Evolutionary conservation across 495 filamentous ascomycete species (phyloP).

Genomic region (Podospora tetraspora): DNA sequence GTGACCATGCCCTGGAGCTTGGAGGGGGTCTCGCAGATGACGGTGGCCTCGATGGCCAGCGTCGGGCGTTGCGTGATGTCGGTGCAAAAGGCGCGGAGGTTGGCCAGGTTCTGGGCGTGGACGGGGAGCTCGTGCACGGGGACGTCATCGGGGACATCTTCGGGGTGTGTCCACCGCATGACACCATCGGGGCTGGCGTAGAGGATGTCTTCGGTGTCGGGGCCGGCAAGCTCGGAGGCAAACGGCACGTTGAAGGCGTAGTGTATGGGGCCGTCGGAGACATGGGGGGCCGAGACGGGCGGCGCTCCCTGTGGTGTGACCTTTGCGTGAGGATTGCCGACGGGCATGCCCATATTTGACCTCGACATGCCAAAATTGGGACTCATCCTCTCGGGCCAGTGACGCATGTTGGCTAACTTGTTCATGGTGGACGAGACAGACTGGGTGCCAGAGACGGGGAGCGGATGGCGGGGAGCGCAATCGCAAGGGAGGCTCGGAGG

Average conservation of each 20-base stretch:
- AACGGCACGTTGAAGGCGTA: constrained; percentile 94
- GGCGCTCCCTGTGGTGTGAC: constrained; percentile 55
- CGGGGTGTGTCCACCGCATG: constrained; percentile 85
- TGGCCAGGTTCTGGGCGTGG: constrained; percentile 75
- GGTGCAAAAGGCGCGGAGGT: constrained; percentile 68
- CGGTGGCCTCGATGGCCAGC: constrained; percentile 69
- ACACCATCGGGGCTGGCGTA: constrained; percentile 79
- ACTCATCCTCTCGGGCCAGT: constrained; percentile 91
- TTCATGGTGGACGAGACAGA: constrained; percentile 58
- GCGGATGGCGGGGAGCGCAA: constrained; percentile 20
- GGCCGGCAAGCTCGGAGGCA: constrained; percentile 81
- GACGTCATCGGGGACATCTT: constrained; percentile 73
- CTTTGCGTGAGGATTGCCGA: constrained; percentile 61
- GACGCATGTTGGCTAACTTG: constrained; percentile 89
- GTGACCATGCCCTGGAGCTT: constrained; percentile 68
- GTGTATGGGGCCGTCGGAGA: constrained; percentile 61
- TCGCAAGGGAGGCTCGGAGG: neutral
- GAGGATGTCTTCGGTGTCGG: constrained; percentile 84
- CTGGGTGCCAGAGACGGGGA: constrained; percentile 19
- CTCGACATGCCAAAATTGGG: constrained; percentile 72
- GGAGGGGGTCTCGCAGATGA: constrained; percentile 79
- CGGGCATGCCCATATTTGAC: constrained; percentile 65
- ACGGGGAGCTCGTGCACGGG: constrained; percentile 83
- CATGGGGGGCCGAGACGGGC: constrained; percentile 58
- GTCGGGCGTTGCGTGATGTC: constrained; percentile 60